These are phyloP conservation scores for Pleurotus cornucopiae DNA, from an alignment of 768 basidiomycete species.

Conservation along the genomic window DNA sequence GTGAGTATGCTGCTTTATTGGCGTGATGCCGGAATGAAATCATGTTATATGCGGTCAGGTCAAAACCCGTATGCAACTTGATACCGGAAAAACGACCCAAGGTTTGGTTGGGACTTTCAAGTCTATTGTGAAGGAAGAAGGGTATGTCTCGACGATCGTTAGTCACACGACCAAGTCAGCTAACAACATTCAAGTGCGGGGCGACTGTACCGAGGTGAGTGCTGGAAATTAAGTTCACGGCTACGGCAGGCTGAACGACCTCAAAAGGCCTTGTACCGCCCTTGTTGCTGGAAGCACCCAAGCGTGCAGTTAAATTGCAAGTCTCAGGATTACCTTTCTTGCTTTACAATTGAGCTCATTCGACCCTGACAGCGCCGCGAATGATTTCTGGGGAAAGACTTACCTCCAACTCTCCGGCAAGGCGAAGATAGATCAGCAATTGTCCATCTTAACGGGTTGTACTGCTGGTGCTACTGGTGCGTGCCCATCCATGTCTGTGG, in stretches of 20 bases:
- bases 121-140: constrained; percentile 85
- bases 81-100: constrained; percentile 69
- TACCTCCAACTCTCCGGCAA: constrained; percentile 61
- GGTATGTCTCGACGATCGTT: constrained; percentile 44
- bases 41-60: constrained; percentile 46
- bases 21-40: neutral
- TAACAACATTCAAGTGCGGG: constrained; percentile 46
- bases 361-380: constrained; percentile 55
- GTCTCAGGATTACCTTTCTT: constrained; percentile 17
- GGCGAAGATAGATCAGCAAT: constrained; percentile 78
- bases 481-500: neutral
- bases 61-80: constrained; percentile 98
- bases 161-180: neutral
- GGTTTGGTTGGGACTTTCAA: constrained; percentile 82
- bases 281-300: constrained; percentile 92
- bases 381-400: constrained; percentile 95
- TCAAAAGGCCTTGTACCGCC: constrained; percentile 85
- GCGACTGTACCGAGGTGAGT: constrained; percentile 81
- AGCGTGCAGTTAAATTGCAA: constrained; percentile 94
- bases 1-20: constrained; percentile 40
- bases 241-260: neutral
- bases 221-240: too few species aligned
- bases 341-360: constrained; percentile 2
- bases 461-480: constrained; percentile 83
- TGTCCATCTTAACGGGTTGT: constrained; percentile 91